Base-by-base conservation (phyloP, 1,284 basidiomycete species). In the Ceratobasidium sp. region DNA sequence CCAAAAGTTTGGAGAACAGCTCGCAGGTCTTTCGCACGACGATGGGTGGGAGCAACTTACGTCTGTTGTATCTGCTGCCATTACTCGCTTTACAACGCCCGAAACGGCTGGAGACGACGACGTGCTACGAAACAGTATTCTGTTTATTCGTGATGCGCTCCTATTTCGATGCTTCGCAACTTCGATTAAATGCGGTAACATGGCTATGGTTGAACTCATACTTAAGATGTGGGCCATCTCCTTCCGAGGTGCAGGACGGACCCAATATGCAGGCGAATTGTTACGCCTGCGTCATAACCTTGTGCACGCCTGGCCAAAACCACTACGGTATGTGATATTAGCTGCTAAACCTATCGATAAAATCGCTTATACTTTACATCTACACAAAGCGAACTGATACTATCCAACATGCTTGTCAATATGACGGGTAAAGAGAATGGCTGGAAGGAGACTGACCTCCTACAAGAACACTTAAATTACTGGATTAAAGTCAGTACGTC, bases 71-170 rank as follows among this genome's bases (percentile, higher is more conserved):
- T 15, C 39, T 4, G 2, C 33, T 15, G 60, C 60, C 12, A 42
- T 63, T 3, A 63, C 60, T 63, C 60, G 26, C 2, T 33, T 63
- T 33, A 63, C 60, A 6, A 33, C 60, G 60, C n/a, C 60, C 26
- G 39, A 33, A 33, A 10, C 28, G 26, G 60, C 60, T n/a, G 60
- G 18, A 10, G 26, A 7, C 12, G 60, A 63, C 12, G 60, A 63
- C 26, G n/a, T 63, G 18, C 60, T 63, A 2, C 55, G 55, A 56
- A 42, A 64, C 23, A 40, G 63, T 23, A 64, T 64, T 44, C 33
- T 64, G 3, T 64, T 64, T n/a, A 64, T 64, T 23, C 63, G 39
- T 1, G 63, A 64, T n/a, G 63, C 39, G 63, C 63, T 64, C 39
- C n/a, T 64, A 1, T 64, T 64, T 42, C 3, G 63, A 1, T 64